Evolutionary conservation across 306 rosid genomes (phyloP).

Genomic region (Dalbergia cultrata): DNA sequence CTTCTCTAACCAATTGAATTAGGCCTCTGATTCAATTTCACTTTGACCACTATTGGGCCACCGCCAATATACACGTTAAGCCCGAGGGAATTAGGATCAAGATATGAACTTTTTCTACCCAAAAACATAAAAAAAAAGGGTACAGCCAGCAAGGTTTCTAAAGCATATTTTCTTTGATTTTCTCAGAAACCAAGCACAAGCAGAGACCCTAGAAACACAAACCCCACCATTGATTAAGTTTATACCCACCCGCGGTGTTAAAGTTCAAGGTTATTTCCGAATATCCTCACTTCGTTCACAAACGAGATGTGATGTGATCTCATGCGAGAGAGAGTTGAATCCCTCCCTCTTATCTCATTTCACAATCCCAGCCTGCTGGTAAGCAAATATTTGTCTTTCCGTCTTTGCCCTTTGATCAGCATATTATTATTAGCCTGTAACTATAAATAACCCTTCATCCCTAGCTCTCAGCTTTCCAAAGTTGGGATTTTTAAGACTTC

Average conservation of each 20-base stretch:
- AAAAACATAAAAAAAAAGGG: no score
- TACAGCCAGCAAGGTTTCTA: no score
- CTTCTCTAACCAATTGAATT: no score
- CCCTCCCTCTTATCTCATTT: conserved; percentile 3
- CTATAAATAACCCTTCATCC: neutral
- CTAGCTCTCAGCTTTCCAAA: neutral
- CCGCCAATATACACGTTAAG: no score
- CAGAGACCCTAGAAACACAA: neutral
- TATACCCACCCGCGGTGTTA: neutral
- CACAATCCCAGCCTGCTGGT: neutral
- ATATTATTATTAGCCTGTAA: neutral
- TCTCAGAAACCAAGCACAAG: neutral
- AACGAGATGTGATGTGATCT: neutral
- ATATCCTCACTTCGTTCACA: neutral
- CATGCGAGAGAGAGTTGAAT: neutral
- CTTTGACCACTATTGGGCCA: no score
- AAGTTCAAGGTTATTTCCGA: neutral
- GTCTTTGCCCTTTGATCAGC: conserved; percentile 3
- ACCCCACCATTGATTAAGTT: neutral
- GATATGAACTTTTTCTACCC: no score
- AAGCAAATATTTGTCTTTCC: conserved; percentile 3
- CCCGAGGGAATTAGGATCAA: no score
- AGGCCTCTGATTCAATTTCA: no score
- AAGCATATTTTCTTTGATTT: no score
- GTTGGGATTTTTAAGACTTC: neutral